Evolutionary conservation across 148 eudicot genomes (phyloP).

Genomic region (Mesembryanthemum crystallinum): DNA sequence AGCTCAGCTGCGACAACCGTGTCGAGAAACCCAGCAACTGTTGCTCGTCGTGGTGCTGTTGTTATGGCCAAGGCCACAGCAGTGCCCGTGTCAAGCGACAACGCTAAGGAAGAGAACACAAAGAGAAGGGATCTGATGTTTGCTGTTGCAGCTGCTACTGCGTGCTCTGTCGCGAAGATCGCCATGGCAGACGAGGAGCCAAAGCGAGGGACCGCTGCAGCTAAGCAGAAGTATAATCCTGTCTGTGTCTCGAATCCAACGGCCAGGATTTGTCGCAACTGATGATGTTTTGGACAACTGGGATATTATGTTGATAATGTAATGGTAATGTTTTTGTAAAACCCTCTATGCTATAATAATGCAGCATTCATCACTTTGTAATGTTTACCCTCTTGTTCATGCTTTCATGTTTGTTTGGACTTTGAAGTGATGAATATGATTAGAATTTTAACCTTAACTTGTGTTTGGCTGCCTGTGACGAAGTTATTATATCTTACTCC

Average conservation of each 20-base stretch:
- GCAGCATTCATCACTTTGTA: background rate
- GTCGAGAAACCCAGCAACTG: conserved; percentile 32
- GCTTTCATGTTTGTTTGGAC: no score
- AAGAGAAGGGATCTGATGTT: conserved; percentile 68
- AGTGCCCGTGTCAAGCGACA: conserved; percentile 22
- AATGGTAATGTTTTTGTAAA: conserved; percentile 11
- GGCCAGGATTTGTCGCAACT: conserved; percentile 69
- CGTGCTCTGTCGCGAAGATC: conserved; percentile 40
- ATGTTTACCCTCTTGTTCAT: no score
- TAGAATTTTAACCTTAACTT: no score
- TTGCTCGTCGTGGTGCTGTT: conserved; percentile 30
- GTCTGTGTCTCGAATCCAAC: conserved; percentile 76
- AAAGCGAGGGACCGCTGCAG: conserved; percentile 55
- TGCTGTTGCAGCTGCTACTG: conserved; percentile 56
- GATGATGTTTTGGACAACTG: conserved; percentile 17
- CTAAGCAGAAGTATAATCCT: conserved; percentile 77
- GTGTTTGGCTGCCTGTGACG: no score
- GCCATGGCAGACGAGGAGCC: conserved; percentile 74
- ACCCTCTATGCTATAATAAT: background rate
- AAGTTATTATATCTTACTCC: no score
- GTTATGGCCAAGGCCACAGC: conserved; percentile 52
- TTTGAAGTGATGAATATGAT: no score
- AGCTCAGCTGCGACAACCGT: conserved; percentile 28
- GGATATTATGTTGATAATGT: conserved; percentile 10
- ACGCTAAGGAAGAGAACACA: conserved; percentile 24